These are phyloP conservation scores for Nannochloropsis oceanica DNA, from an alignment of 108 stramenopile genomes.

Conservation along the genomic window DNA sequence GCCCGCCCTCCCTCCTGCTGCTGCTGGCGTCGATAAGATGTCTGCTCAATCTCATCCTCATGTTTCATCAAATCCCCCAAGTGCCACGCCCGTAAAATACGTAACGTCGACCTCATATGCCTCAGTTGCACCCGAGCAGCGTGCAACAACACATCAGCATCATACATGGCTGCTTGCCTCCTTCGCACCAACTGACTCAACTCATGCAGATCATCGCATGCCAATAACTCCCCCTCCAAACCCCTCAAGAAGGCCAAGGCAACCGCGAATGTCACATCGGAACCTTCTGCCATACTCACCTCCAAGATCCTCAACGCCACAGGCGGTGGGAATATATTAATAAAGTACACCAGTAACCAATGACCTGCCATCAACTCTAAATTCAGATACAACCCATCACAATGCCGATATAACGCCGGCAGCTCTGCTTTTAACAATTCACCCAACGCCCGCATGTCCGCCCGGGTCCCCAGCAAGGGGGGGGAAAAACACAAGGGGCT, in stretches of 20 bases:
- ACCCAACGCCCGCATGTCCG: not conserved
- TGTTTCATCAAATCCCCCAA: not conserved
- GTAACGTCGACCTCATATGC: not conserved
- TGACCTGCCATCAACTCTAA: not conserved
- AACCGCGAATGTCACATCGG: not conserved
- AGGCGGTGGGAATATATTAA: not conserved
- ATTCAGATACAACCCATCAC: not conserved
- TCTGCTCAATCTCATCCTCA: not conserved
- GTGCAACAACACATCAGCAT: not conserved
- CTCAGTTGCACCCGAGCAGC: not conserved
- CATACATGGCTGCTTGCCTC: slow-evolving; percentile 2
- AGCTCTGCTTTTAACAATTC: not conserved
- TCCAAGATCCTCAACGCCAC: not conserved
- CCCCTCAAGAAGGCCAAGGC: not conserved
- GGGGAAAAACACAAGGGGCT: not conserved
- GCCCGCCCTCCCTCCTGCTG: not conserved
- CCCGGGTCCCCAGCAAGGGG: not conserved
- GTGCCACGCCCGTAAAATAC: not conserved
- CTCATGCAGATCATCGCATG: not conserved
- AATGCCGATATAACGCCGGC: not conserved
- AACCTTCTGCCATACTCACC: not conserved
- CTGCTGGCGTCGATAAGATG: not conserved
- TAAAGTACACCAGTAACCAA: slow-evolving; percentile 2
- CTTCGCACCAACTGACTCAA: not conserved
- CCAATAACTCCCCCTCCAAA: not conserved